Base-by-base conservation (phyloP, 192 early-diverging fungal species). In the Chytriomyces hyalinus region DNA sequence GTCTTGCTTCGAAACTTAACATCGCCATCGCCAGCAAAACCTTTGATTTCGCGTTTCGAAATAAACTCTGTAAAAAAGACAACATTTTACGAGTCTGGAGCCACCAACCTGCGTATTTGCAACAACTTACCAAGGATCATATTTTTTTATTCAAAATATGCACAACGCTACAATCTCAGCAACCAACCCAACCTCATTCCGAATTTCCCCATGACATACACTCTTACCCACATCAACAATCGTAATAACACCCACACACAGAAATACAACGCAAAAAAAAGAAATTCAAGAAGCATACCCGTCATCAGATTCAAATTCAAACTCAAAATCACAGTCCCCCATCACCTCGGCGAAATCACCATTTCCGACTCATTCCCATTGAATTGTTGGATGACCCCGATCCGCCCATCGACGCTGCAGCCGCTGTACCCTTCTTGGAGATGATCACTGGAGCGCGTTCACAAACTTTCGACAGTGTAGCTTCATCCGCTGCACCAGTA, bases 371-470 rank as follows among this genome's bases (percentile, higher is more conserved):
- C 4, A 45, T 63, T 17, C 44, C 72, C 60, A 61, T 26, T 63
- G 4, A 36, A 36, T 36, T 36, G 36, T 2, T 36, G 1, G 53
- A 57, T n/a, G 15, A 57, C 64, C 46, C 72, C 6, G 13, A 28
- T 63, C 72, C 43, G 5, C 22, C 53, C 72, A 65, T 22, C 6
- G 11, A 13, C 6, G 11, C 63, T 26, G 63, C 63, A 36, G 22
- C 57, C 26, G 44, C 57, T 4, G 57, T 48, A 6, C 72, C 69
- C 61, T 73, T 73, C 43, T 73, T 73, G 20, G 72, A 73, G 43
- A 73, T 73, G 7, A 73, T 49, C 43, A 73, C 57, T 6, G 72
- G 72, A 20, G 72, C 72, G n/a, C 76, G 76, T 50, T 79, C 78
- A 61, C 78, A 79, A n/a, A 79, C 67, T 48, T 64, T 59, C 15